Evolutionary conservation across 176 grass and related monocot species (phyloP), one percentile per base, ranked within the genome.

Genomic region (Zizania latifolia): DNA sequence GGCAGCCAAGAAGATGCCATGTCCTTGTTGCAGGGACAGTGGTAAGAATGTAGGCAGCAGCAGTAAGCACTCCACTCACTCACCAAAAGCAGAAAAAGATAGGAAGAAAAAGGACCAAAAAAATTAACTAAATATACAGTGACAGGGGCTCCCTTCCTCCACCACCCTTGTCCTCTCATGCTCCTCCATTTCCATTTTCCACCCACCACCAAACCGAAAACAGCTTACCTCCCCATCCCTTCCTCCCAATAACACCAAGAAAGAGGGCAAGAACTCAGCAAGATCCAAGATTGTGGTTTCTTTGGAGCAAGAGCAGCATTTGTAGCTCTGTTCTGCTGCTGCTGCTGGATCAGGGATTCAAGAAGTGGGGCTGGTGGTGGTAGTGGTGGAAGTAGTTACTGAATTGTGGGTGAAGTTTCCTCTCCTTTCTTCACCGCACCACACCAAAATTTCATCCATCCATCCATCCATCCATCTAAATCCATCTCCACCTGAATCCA

Each of bases 11-110:
- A 82, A 81, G 86, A 89, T 96, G 92, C 73, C 81, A 84, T 64
- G 89, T 96, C 89, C 71, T 82, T 87, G 79, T 81, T 78, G 58
- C 83, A 80, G n/a, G n/a, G n/a, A n/a, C n/a, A n/a, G n/a, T n/a
- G n/a, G n/a, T n/a, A n/a, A n/a, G n/a, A n/a, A 70, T 74, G 16
- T 22, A 70, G 68, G 23, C 64, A 14, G 68, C 44, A 75, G 22
- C 59, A 22, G 58, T 14, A 50, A 60, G 58, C 61, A 41, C 69
- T 72, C 31, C 56, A 53, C 75, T 84, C 54, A 23, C 54, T 39
- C 78, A 64, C 50, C 76, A 61, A 55, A 24, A 73, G 31, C n/a
- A 76, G 70, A 64, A 72, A 34, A 22, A 80, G 58, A 16, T 26
- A 72, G 22, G 63, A 2, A 44, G 37, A 53, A 24, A n/a, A 10